These are phyloP conservation scores for Aspergillus homomorphus DNA, from an alignment of 495 filamentous ascomycete species.

Conservation along the genomic window DNA sequence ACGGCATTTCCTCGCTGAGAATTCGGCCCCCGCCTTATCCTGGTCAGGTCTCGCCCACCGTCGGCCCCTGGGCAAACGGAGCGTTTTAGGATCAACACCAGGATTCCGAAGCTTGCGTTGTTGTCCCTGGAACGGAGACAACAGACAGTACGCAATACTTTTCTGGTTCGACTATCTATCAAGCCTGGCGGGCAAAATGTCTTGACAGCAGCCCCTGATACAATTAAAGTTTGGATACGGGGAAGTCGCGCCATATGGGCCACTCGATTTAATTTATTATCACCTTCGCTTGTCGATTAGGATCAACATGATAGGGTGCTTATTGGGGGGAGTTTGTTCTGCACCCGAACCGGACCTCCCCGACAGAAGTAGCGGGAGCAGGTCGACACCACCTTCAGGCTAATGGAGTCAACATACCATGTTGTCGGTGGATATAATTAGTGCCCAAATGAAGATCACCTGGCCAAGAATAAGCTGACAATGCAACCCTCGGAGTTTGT, in stretches of 20 bases:
- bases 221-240: neutral
- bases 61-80: neutral
- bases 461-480: neutral
- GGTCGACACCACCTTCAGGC: too few species aligned
- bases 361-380: neutral
- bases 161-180: too few species aligned
- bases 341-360: neutral
- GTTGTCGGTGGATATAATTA: neutral
- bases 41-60: neutral
- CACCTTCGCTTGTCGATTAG: neutral
- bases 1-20: neutral
- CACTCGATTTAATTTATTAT: neutral
- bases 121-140: neutral
- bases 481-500: neutral
- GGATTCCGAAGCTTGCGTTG: neutral
- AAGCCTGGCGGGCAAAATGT: neutral
- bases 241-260: neutral
- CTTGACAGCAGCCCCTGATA: too few species aligned
- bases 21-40: neutral
- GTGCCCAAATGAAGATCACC: neutral
- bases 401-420: neutral
- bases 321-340: neutral
- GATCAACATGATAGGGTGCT: neutral
- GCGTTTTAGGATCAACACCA: neutral
- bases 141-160: too few species aligned